Percentiles rank a stretch among this genome's conserved stretches.
Conservation (phyloP, 495 filamentous ascomycete genomes). For the Aspergillus nanangensis region DNA sequence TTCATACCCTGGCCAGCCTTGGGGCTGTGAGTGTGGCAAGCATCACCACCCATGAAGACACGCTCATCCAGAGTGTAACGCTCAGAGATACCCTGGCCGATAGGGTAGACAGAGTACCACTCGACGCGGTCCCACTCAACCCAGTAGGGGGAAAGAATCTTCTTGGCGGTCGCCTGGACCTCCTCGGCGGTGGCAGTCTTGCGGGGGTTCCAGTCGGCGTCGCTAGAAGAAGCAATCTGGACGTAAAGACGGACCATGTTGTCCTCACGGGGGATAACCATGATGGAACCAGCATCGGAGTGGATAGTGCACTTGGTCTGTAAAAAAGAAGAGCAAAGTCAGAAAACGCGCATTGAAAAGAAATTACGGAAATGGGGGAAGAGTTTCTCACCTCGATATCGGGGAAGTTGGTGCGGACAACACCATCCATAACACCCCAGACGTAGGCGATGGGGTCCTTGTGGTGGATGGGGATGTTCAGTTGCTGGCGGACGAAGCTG, state of each 20-base stretch:
- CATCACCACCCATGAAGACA: slow-evolving; percentile 60
- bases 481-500: slow-evolving; percentile 56
- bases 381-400: slow-evolving; percentile 62
- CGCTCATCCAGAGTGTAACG: slow-evolving; percentile 53
- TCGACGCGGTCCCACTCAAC: slow-evolving; percentile 51
- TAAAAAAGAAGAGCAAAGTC: slow-evolving; percentile 21
- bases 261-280: slow-evolving; percentile 78
- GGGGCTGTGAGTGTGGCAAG: slow-evolving; percentile 64
- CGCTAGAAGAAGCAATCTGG: slow-evolving; percentile 62
- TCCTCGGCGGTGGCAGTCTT: slow-evolving; percentile 52
- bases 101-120: slow-evolving; percentile 63
- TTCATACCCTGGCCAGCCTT: slow-evolving; percentile 60
- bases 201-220: slow-evolving; percentile 51
- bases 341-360: not conserved
- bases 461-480: slow-evolving; percentile 55
- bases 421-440: slow-evolving; percentile 86
- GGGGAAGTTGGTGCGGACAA: slow-evolving; percentile 75
- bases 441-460: slow-evolving; percentile 62
- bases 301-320: slow-evolving; percentile 89
- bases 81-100: slow-evolving; percentile 60
- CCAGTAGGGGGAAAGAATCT: slow-evolving; percentile 57
- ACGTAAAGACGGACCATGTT: slow-evolving; percentile 74
- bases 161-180: slow-evolving; percentile 57
- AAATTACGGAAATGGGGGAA: not conserved
- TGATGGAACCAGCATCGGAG: slow-evolving; percentile 62